phyloP scores from a whole-genome alignment of 768 basidiomycete genomes.

The Cystoderma amianthinum region DNA sequence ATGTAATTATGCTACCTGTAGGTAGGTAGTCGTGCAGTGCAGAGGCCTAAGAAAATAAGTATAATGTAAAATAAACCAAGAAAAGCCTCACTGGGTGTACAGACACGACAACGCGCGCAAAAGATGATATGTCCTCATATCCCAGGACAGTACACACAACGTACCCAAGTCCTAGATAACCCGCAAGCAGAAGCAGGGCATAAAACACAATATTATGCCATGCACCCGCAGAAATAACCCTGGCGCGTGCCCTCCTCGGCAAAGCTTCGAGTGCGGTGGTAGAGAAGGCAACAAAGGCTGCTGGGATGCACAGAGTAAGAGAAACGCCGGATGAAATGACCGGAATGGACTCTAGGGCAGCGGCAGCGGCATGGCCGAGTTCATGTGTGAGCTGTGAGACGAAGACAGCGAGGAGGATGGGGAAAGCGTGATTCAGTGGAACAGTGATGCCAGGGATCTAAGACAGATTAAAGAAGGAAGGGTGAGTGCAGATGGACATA shows the following conservation, averaged over 20 bases:
- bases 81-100: conserved; percentile 44
- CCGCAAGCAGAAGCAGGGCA: conserved; percentile 31
- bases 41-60: conserved; percentile 38
- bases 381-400: conserved; percentile 73
- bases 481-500: not conserved
- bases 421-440: conserved; percentile 63
- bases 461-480: too few relatives aligned
- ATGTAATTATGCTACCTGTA: conserved; percentile 51
- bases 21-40: conserved; percentile 51
- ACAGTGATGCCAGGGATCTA: conserved; percentile 83
- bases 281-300: conserved; percentile 68
- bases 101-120: conserved; percentile 48
- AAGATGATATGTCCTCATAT: conserved; percentile 45
- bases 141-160: conserved; percentile 26
- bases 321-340: conserved; percentile 56
- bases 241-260: conserved; percentile 36
- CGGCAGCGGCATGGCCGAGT: conserved; percentile 70
- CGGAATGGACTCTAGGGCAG: conserved; percentile 60
- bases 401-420: conserved; percentile 57
- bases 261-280: conserved; percentile 28
- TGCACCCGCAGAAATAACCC: conserved; percentile 67
- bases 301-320: conserved; percentile 57
- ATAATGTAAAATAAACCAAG: not conserved
- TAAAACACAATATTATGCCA: conserved; percentile 71
- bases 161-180: conserved; percentile 22